Conservation (phyloP, 2,329 filamentous ascomycete species). For the Paracoccidioides brasiliensis region DNA sequence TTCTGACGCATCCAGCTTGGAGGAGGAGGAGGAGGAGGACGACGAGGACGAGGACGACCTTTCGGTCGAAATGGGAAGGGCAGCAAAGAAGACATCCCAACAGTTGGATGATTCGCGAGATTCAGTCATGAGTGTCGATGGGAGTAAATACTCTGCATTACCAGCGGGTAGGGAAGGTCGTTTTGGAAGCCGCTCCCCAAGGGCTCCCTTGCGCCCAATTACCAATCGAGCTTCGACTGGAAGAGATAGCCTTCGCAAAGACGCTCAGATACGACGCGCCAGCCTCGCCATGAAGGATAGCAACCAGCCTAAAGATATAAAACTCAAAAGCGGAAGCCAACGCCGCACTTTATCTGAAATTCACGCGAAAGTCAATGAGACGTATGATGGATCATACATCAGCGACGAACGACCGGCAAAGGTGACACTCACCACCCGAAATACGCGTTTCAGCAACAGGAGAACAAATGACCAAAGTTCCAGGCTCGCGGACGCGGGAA, state of each 20-base stretch:
- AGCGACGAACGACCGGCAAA: conserved; percentile 38
- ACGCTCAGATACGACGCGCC: conserved; percentile 29
- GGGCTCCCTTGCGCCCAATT: conserved; percentile 19
- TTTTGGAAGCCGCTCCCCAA: conserved; percentile 19
- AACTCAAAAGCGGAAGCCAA: conserved; percentile 24
- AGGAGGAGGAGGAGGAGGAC: conserved; percentile 33
- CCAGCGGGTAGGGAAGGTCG: conserved; percentile 20
- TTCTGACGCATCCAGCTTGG: conserved; percentile 29
- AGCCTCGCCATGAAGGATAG: conserved; percentile 31
- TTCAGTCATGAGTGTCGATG: conserved; percentile 36
- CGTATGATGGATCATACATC: conserved; percentile 40
- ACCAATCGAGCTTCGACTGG: conserved; percentile 15
- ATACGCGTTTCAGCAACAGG: conserved; percentile 42
- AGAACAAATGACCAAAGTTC: conserved; percentile 30
- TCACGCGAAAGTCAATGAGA: conserved; percentile 40
- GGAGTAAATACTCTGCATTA: conserved; percentile 31
- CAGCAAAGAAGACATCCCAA: conserved; percentile 26
- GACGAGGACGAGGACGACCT: conserved; percentile 34
- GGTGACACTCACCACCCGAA: conserved; percentile 32
- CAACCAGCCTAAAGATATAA: conserved; percentile 26
- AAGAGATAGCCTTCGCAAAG: conserved; percentile 28
- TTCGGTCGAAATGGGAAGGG: conserved; percentile 47
- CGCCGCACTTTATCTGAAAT: conserved; percentile 43
- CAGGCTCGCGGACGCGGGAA: conserved; percentile 26
- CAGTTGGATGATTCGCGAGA: conserved; percentile 38